Evolutionary conservation across 78 protist genomes (phyloP).

Genomic region (Bigelowiella natans): DNA sequence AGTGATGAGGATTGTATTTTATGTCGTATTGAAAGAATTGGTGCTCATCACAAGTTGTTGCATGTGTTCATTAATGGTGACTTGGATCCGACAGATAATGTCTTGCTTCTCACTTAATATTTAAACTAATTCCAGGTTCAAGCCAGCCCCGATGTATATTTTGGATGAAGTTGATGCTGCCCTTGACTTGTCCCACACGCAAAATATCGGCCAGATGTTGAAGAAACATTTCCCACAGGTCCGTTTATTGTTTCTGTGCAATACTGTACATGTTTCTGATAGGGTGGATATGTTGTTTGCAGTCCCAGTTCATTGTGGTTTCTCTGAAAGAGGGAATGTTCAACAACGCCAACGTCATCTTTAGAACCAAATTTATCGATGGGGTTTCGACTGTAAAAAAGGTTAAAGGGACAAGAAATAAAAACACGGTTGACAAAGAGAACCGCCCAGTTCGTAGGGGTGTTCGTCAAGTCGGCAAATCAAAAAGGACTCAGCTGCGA

Average conservation of each 20-base stretch:
- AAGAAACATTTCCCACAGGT: conserved; percentile 26
- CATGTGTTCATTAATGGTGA: too few species aligned
- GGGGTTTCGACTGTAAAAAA: conserved; percentile 21
- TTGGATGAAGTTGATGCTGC: conserved; percentile 99
- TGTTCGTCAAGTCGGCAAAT: neutral
- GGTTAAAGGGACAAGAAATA: neutral
- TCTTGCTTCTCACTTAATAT: too few species aligned
- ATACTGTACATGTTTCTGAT: neutral
- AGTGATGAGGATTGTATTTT: too few species aligned
- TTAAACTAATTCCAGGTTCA: neutral
- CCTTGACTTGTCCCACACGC: conserved; percentile 95
- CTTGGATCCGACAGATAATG: too few species aligned
- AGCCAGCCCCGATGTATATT: conserved; percentile 99
- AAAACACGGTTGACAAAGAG: neutral
- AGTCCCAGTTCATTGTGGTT: conserved; percentile 61
- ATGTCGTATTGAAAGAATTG: too few species aligned
- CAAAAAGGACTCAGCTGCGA: neutral
- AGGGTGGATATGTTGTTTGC: too few species aligned
- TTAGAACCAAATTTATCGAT: conserved; percentile 67
- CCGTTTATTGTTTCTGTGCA: neutral
- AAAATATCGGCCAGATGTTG: conserved; percentile 32
- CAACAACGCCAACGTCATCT: conserved; percentile 78
- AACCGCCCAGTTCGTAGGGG: neutral
- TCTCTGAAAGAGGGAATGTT: conserved; percentile 74
- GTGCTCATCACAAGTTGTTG: too few species aligned